Evolutionary conservation across 257 asterid species (phyloP), one percentile per base, ranked within the genome.

Genomic region (Solanum ahanhuiri): DNA sequence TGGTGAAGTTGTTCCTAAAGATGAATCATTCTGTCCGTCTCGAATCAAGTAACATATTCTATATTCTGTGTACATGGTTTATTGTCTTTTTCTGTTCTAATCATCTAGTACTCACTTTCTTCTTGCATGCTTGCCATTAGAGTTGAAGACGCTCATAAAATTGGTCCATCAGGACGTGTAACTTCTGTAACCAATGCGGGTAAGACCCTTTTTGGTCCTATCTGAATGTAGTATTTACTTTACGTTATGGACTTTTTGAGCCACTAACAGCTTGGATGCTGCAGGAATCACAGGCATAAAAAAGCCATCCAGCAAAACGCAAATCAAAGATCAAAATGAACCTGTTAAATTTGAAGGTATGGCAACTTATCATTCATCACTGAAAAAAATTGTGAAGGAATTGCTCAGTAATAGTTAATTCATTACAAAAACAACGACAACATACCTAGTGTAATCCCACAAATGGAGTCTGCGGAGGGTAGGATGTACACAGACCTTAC

Each of bases 1-100:
- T 88, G 98, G 95, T 89, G 97, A 93, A 75, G 89, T 91, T 87
- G 93, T 90, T 86, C 92, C 92, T 39, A 93, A 92, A 92, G 97
- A 91, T 89, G 98, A 94, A 87, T 89, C 86, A 25, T 91, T 91
- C 91, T 89, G 95, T 48, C 98, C 95, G 48, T 89, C 94, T 63
- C 91, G 93, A 93, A 90, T 93, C 95, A 94, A 92, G 98, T 95
- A 67, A 86, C 60, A 84, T 84, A 77, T 87, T 71, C 58, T 83
- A 57, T 23, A 23, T 63, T 48, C 48, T 43, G 31, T 39, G 60
- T 84, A 41, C 58, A 76, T 48, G 77, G 77, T 91, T 84, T 75
- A 72, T 81, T 15, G 2, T 54, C 23, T 6, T 12, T 41, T 43
- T 87, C 67, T 87, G 85, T 82, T 41, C 57, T 81, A 89, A 51